Conservation (phyloP, 441 rosid species). For the Cnidoscolus chayamansa region DNA sequence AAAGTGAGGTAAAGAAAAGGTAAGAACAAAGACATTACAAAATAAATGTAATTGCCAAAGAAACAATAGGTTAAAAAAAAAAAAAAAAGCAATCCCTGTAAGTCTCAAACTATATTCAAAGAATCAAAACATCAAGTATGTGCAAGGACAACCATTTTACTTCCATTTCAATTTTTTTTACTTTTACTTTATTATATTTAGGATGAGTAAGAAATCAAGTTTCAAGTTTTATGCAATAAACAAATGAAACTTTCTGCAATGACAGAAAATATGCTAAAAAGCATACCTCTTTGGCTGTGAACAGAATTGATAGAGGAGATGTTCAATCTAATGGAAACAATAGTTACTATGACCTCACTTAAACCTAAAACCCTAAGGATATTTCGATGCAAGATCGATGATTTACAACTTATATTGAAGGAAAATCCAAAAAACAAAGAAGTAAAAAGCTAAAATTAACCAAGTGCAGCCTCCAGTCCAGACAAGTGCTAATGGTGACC, state of each 20-base stretch:
- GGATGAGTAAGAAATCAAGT: neutral
- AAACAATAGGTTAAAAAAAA: neutral
- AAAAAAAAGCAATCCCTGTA: neutral
- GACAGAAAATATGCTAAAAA: neutral
- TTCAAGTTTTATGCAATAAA: too few relatives aligned
- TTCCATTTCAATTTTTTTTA: neutral
- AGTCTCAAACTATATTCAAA: neutral
- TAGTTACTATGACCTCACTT: neutral
- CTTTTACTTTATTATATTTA: neutral
- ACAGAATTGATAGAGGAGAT: neutral
- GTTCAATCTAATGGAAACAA: neutral
- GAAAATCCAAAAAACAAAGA: neutral
- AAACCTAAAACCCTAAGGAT: neutral
- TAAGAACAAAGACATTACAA: slow-evolving; percentile 7
- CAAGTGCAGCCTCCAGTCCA: neutral
- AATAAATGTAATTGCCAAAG: neutral
- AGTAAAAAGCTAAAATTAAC: neutral
- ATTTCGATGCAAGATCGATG: too few relatives aligned
- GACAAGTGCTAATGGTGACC: neutral
- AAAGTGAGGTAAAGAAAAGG: slow-evolving; percentile 10
- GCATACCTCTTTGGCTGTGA: neutral
- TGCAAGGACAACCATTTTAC: neutral
- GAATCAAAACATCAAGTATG: neutral
- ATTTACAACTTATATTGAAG: neutral
- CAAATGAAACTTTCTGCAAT: neutral